phyloP scores from a whole-genome alignment of 208 protist species.

The Borovskyia barvae region DNA sequence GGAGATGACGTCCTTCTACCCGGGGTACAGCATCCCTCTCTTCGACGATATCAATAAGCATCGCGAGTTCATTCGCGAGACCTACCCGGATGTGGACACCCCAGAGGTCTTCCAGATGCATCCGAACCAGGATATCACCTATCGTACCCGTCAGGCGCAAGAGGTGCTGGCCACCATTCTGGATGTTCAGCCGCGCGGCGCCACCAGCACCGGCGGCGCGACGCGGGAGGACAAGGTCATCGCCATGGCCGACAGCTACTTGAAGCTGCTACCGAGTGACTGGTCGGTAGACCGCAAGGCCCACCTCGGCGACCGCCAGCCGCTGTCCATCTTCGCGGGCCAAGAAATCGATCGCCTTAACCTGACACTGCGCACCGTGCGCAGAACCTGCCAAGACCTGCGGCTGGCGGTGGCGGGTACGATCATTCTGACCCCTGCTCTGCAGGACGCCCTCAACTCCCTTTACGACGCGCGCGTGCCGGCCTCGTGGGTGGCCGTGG shows the following conservation, averaged over 20 bases:
- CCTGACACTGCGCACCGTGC: conserved; percentile 76
- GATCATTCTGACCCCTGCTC: conserved; percentile 95
- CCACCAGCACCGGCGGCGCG: conserved; percentile 72
- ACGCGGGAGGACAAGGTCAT: conserved; percentile 94
- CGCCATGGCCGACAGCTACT: conserved; percentile 86
- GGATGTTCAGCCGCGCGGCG: conserved; percentile 95
- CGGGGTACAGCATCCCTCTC: conserved; percentile 84
- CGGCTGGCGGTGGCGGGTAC: conserved; percentile 96
- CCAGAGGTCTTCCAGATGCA: conserved; percentile 98
- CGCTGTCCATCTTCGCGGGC: conserved; percentile 95
- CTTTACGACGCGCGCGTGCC: conserved; percentile 97
- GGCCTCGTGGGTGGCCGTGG: conserved; percentile 93
- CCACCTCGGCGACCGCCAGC: conserved; percentile 84
- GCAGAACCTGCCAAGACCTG: conserved; percentile 90
- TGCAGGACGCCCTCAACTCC: conserved; percentile 94
- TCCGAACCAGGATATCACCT: conserved; percentile 96
- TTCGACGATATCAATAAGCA: conserved; percentile 94
- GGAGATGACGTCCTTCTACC: conserved; percentile 84
- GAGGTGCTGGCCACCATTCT: conserved; percentile 95
- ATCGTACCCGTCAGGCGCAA: conserved; percentile 90
- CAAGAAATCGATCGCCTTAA: conserved; percentile 97
- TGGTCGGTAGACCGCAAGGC: conserved; percentile 86
- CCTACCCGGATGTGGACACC: conserved; percentile 94
- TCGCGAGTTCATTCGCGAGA: conserved; percentile 92
- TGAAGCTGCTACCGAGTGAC: conserved; percentile 90